These are phyloP conservation scores for Prunus mume DNA, from an alignment of 306 rosid species.

Conservation along the genomic window DNA sequence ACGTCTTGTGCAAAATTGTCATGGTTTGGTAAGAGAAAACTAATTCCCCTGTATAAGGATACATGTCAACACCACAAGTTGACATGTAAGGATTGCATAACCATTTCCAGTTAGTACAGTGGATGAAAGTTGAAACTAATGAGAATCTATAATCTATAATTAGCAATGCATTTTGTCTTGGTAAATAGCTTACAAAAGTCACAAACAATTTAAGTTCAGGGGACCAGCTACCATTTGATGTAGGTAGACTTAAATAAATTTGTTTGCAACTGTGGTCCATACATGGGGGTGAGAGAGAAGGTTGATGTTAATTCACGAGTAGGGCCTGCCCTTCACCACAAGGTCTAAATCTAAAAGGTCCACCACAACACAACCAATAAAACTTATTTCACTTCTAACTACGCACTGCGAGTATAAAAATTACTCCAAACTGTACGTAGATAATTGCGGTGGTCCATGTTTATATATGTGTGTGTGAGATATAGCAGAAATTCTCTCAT, in stretches of 20 bases:
- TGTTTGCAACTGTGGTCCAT: neutral
- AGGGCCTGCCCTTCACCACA: neutral
- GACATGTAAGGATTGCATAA: neutral
- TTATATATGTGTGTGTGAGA: too few species aligned
- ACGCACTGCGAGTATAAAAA: neutral
- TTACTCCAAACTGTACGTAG: neutral
- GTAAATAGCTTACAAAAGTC: neutral
- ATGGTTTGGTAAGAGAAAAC: neutral
- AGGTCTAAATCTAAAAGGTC: neutral
- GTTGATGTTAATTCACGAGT: neutral
- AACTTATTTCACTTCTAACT: neutral
- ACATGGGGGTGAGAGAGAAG: neutral
- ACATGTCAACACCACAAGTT: too few species aligned
- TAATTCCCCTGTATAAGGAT: neutral
- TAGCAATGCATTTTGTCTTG: neutral
- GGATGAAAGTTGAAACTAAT: neutral
- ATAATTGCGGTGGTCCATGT: too few species aligned
- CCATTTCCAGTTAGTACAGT: neutral
- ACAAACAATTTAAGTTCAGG: neutral
- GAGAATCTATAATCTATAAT: neutral
- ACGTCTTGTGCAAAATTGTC: neutral
- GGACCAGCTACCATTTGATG: slow-evolving; percentile 1
- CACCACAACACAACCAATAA: neutral
- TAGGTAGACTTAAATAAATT: neutral
- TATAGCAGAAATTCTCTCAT: too few species aligned